phyloP scores from a whole-genome alignment of 257 asterid genomes.

The Forsythia viridissima region DNA sequence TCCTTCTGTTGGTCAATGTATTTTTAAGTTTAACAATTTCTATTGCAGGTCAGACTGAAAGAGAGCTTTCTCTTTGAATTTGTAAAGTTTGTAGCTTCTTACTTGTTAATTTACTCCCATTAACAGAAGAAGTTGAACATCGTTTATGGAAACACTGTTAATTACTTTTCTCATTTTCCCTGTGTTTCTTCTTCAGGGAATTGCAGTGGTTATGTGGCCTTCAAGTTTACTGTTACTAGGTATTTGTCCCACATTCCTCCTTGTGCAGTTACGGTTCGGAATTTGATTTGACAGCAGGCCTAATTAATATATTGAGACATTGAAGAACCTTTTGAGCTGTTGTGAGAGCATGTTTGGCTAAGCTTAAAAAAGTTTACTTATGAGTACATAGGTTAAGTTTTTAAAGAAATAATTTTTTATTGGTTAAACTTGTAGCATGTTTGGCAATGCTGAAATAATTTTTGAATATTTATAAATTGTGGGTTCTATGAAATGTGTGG shows the following conservation, averaged over 20 bases:
- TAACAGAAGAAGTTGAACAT: background rate
- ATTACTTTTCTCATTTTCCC: background rate
- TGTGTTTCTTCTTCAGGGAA: background rate
- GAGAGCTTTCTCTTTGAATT: background rate
- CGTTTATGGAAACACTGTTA: background rate
- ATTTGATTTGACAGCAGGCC: background rate
- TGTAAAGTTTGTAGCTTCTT: background rate
- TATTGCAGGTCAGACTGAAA: background rate
- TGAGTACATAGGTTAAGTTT: too few relatives aligned
- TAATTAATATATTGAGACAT: background rate
- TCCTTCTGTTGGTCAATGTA: background rate
- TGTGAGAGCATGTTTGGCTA: background rate
- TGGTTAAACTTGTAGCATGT: background rate
- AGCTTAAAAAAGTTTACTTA: background rate
- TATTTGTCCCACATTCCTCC: background rate
- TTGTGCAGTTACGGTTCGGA: background rate
- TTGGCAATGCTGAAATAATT: too few relatives aligned
- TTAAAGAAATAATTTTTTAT: background rate
- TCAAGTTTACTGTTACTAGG: background rate
- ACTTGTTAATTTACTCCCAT: background rate
- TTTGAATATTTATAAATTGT: too few relatives aligned
- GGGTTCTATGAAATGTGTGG: too few relatives aligned
- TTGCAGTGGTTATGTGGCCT: background rate
- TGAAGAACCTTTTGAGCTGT: background rate
- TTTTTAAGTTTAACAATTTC: background rate